Conservation (phyloP, 768 basidiomycete species). For the Rhodotorula babjevae region DNA sequence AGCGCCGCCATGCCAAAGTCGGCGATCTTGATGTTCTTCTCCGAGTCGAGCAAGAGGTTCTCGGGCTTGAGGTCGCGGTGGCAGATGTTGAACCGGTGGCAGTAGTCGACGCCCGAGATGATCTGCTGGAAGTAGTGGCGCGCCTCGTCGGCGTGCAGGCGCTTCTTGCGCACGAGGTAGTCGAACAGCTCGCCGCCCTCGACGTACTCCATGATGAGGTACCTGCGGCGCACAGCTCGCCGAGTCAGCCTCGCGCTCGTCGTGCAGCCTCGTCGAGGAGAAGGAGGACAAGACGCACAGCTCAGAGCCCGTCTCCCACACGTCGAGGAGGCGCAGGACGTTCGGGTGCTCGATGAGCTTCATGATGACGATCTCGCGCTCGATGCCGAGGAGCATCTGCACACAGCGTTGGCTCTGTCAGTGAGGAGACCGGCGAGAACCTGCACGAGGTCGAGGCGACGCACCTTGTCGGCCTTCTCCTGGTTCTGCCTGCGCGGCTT, state of each 20-base stretch:
- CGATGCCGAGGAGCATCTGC: conserved; percentile 68
- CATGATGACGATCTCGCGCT: conserved; percentile 97
- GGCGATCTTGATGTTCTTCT: conserved; percentile 79
- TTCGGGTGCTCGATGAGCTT: conserved; percentile 98
- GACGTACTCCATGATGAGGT: conserved; percentile 88
- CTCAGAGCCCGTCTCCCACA: conserved; percentile 85
- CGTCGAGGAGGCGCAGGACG: conserved; percentile 90
- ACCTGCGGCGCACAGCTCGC: conserved; percentile 47
- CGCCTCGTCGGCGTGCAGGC: conserved; percentile 73
- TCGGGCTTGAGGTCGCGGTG: conserved; percentile 98
- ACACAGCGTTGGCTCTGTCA: conserved; percentile 40
- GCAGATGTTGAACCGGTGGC: conserved; percentile 93
- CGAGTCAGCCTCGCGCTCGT: neutral
- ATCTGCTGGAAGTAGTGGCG: conserved; percentile 92
- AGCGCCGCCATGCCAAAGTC: conserved; percentile 99
- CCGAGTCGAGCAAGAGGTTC: conserved; percentile 77
- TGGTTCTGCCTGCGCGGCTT: conserved; percentile 61
- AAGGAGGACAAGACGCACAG: conserved; percentile 50
- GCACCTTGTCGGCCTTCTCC: conserved; percentile 34
- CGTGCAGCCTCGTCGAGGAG: neutral
- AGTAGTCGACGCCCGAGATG: conserved; percentile 89
- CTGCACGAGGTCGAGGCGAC: conserved; percentile 9
- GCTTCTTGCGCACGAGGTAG: conserved; percentile 83
- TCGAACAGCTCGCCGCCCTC: conserved; percentile 96
- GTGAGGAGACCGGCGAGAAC: neutral